These are phyloP conservation scores for Lodderomyces beijingensis DNA, from an alignment of 1,139 yeast genomes.

Conservation along the genomic window DNA sequence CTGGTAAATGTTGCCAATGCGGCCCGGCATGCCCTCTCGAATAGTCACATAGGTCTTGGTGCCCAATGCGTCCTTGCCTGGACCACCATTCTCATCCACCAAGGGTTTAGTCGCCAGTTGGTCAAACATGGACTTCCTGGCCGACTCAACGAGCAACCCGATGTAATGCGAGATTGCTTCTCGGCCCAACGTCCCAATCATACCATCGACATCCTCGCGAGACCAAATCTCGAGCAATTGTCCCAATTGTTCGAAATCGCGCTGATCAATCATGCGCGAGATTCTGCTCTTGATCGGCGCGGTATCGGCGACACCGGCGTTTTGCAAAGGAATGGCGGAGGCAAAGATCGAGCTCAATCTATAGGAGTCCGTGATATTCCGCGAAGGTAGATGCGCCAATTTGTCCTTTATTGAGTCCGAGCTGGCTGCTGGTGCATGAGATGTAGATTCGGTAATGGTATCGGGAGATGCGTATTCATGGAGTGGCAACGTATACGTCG, in stretches of 20 bases:
- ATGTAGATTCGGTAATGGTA: too few species aligned
- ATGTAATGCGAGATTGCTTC: conserved; percentile 18
- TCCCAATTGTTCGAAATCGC: conserved; percentile 8
- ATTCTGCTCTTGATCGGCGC: conserved; percentile 9
- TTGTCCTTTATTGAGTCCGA: conserved; percentile 1
- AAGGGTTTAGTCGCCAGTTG: background rate
- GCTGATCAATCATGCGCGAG: conserved; percentile 7
- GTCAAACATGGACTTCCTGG: conserved; percentile 2
- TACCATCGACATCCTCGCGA: conserved; percentile 21
- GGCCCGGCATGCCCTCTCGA: background rate
- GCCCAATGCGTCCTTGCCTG: background rate
- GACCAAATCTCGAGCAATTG: conserved; percentile 14
- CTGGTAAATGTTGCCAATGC: conserved; percentile 17
- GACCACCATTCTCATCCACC: background rate
- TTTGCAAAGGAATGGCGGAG: too few species aligned
- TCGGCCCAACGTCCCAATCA: conserved; percentile 21
- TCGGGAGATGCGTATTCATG: too few species aligned
- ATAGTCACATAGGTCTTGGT: too few species aligned
- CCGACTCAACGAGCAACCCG: conserved; percentile 3
- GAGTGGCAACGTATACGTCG: too few species aligned
- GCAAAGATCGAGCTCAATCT: conserved; percentile 5
- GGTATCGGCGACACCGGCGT: too few species aligned
- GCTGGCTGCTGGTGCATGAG: too few species aligned
- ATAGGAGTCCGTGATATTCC: conserved; percentile 8
- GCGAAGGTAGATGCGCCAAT: conserved; percentile 9